A percentile compares a stretch with the other conserved stretches of the same genome.
Conservation (phyloP, 2,329 filamentous ascomycete genomes). For the Scytalidium lignicola region DNA sequence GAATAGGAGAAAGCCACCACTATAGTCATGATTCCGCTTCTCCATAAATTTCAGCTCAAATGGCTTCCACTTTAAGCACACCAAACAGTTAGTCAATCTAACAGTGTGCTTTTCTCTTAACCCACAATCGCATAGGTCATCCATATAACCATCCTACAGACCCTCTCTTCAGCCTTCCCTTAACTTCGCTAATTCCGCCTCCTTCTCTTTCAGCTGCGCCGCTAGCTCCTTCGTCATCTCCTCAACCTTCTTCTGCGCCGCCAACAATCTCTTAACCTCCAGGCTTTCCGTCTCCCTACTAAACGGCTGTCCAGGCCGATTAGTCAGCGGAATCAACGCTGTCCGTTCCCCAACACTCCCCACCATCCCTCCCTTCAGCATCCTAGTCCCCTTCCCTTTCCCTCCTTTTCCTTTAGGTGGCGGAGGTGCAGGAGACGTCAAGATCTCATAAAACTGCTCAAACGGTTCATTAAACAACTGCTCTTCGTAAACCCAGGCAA, state of each 20-base stretch:
- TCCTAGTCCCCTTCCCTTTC: slow-evolving; percentile 51
- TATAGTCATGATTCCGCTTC: too few relatives aligned
- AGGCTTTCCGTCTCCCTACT: slow-evolving; percentile 64
- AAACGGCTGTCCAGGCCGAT: slow-evolving; percentile 65
- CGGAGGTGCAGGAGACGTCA: slow-evolving; percentile 63
- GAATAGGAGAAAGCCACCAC: too few relatives aligned
- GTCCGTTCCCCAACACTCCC: slow-evolving; percentile 54
- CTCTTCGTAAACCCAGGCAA: slow-evolving; percentile 83
- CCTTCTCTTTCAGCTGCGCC: slow-evolving; percentile 20
- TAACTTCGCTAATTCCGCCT: slow-evolving; percentile 17
- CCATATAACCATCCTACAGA: background rate
- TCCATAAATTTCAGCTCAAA: too few relatives aligned
- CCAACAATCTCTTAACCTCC: slow-evolving; percentile 55
- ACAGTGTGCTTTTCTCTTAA: too few relatives aligned
- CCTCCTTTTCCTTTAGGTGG: slow-evolving; percentile 46
- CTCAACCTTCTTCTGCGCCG: slow-evolving; percentile 59
- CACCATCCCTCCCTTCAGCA: slow-evolving; percentile 32
- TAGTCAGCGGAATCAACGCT: slow-evolving; percentile 68
- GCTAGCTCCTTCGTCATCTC: slow-evolving; percentile 28
- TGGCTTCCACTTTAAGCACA: too few relatives aligned
- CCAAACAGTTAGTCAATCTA: too few relatives aligned
- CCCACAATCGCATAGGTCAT: too few relatives aligned
- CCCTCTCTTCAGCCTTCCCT: slow-evolving; percentile 10
- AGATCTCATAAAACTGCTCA: slow-evolving; percentile 80
- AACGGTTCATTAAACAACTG: slow-evolving; percentile 97